Base-by-base conservation (phyloP, 805 yeast species). In the Yarrowia keelungensis region DNA sequence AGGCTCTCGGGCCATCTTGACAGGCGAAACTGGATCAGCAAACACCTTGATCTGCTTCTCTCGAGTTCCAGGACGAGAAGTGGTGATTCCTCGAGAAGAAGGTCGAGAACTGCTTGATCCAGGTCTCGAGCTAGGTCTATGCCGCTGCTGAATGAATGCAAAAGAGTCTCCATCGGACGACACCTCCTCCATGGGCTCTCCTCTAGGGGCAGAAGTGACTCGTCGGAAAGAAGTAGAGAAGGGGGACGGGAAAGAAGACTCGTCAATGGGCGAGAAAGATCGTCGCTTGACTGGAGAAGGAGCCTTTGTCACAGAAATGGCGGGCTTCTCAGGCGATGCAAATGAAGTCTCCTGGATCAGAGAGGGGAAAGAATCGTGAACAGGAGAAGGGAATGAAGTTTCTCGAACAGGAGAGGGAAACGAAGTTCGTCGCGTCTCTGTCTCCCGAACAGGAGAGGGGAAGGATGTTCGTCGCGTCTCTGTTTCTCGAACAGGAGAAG, bases 221-320 rank as follows among this genome's bases (percentile, higher is more conserved):
- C 65, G 51, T 43, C 65, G 50, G 51, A 45, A 59, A 2, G 65
- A 43, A 12, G 32, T 15, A 14, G 64, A 56, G 41, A 56, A 56
- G 11, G 64, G 64, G 10, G 64, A 56, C 2, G 64, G 64, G 64
- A 56, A 56, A 19, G 64, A 56, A n/a, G 50, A 56, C 15, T 26
- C 39, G 47, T 56, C 49, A 14, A 56, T 43, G 7, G 46, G 61
- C 3, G 61, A 53, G 11, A 41, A 22, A 15, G 36, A 51, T 8
- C 41, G 4, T n/a, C 8, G 10, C 2, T 51, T 16, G n/a, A 12
- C 41, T 35, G 56, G 56, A 10, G 56, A 51, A 12, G 35, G 11
- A 26, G 19, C 9, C 46, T 42, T n/a, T 14, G 15, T 9, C n/a
- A 36, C 58, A 26, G 32, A 26, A 26, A 26, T 3, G 32, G 32